Conservation (phyloP, 2,329 filamentous ascomycete genomes). For the Plenodomus lindquistii region DNA sequence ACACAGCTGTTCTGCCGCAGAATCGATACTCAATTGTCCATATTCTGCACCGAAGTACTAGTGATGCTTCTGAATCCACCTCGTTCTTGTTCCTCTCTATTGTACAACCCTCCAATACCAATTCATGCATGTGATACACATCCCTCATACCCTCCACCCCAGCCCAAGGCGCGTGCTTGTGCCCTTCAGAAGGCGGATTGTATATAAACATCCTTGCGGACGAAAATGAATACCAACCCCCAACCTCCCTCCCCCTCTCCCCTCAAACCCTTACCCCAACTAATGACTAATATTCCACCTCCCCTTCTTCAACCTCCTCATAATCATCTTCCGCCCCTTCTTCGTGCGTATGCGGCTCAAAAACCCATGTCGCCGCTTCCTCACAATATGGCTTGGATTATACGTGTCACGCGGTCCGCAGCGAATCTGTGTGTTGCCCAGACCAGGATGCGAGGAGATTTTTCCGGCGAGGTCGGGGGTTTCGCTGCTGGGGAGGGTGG, state of each 20-base stretch:
- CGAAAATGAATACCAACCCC: not conserved
- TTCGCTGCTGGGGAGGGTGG: constrained; percentile 15
- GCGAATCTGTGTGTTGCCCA: constrained; percentile 48
- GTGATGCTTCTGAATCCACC: no score
- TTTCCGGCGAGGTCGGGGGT: constrained; percentile 42
- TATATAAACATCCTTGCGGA: no score
- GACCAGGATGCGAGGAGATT: constrained; percentile 42
- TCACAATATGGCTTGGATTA: constrained; percentile 61
- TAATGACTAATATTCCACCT: constrained; percentile 48
- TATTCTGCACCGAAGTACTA: no score
- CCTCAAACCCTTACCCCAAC: not conserved
- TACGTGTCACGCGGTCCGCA: constrained; percentile 59
- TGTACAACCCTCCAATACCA: no score
- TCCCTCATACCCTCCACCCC: no score
- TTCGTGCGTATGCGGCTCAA: constrained; percentile 56
- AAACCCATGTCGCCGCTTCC: constrained; percentile 66
- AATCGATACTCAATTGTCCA: no score
- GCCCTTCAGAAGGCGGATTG: no score
- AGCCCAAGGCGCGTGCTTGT: no score
- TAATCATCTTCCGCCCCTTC: constrained; percentile 59
- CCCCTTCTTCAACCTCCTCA: constrained; percentile 58
- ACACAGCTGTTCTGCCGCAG: no score
- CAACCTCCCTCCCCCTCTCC: not conserved
- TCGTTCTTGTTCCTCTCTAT: no score
- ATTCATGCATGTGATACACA: no score